Evolutionary conservation across 2,329 filamentous ascomycete species (phyloP).

Genomic region (Claviceps quebecensis): DNA sequence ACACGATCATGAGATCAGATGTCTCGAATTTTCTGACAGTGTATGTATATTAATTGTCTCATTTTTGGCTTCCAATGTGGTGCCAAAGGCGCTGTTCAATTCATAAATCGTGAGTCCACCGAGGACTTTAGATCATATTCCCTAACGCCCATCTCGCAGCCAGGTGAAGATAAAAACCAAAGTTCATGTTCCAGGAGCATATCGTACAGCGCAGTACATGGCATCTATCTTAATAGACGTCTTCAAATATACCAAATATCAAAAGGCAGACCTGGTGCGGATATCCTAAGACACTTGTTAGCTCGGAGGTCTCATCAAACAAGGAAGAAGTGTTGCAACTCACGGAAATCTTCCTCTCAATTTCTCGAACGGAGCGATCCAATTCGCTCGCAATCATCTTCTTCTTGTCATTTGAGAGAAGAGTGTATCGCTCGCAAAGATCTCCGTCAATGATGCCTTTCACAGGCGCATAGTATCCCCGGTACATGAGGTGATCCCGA

Average conservation of each 20-base stretch:
- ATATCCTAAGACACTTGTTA: slow-evolving; percentile 31
- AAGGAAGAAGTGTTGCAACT: slow-evolving; percentile 11
- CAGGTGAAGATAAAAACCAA: slow-evolving; percentile 5
- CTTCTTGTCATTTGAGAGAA: slow-evolving; percentile 79
- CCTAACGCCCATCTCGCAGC: slow-evolving; percentile 17
- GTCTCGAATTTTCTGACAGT: not conserved
- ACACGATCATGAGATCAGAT: not conserved
- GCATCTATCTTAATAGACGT: not conserved
- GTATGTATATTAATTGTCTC: slow-evolving; percentile 7
- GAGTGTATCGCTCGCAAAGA: slow-evolving; percentile 79
- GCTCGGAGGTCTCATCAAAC: slow-evolving; percentile 1
- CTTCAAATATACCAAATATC: slow-evolving; percentile 11
- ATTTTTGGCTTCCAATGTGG: slow-evolving; percentile 2
- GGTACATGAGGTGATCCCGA: slow-evolving; percentile 88
- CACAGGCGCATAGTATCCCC: slow-evolving; percentile 89
- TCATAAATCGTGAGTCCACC: slow-evolving; percentile 14
- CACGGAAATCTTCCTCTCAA: slow-evolving; percentile 85
- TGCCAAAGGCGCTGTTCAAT: slow-evolving; percentile 10
- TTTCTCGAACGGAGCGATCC: slow-evolving; percentile 79
- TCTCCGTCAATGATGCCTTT: slow-evolving; percentile 97
- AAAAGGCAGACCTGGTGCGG: slow-evolving; percentile 46
- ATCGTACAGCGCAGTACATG: slow-evolving; percentile 9
- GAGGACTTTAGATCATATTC: slow-evolving; percentile 13
- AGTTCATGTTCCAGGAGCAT: slow-evolving; percentile 13
- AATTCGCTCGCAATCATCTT: slow-evolving; percentile 88